Evolutionary conservation across 2,329 filamentous ascomycete species (phyloP), one percentile per base, ranked within the genome.

Genomic region (Cladophialophora yegresii): DNA sequence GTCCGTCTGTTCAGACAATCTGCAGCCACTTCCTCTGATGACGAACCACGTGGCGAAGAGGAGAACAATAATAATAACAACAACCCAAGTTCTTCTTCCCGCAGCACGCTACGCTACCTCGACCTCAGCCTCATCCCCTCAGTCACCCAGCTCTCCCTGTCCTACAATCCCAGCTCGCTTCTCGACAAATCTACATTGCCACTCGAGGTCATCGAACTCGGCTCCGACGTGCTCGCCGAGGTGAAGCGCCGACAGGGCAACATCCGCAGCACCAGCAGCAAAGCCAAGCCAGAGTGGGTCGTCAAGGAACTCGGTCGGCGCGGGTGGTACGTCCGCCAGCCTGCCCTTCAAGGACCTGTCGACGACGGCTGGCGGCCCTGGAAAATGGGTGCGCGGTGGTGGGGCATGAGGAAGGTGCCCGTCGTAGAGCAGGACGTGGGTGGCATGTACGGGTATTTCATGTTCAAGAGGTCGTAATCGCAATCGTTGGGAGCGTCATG

Each of bases 331-430:
- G 87, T 81, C 33, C 76, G 81, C 10, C 77, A 79, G 60, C 78
- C 77, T 4, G 76, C 61, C 75, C 79, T 61, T n/a, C 58, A 65
- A 13, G 55, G 61, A 9, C 50, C 65, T 45, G 33, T 26, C 33
- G 86, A 89, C 73, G 84, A 87, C 70, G 86, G 86, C 1, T 76
- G 79, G 54, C 81, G 87, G 33, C 78, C 80, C 72, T 95, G 91
- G 91, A 95, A 95, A 80, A 89, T 92, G 88, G 91, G 91, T 33
- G 90, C 90, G 55, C 85, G 86, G 71, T 90, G 87, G 79, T 93
- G 91, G 91, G 91, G 91, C 43, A 92, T 92, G 87, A 84, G 89
- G 67, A 95, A 86, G 74, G 76, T 85, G 28, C 83, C 84, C 2
- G 80, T 86, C 67, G 82, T 80, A 13, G 76, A 81, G 40, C 81